Percentiles rank a stretch among this genome's conserved stretches.
Evolutionary conservation across 495 filamentous ascomycete species (phyloP).

Genomic region (Pseudoneurospora amorphoporcata): DNA sequence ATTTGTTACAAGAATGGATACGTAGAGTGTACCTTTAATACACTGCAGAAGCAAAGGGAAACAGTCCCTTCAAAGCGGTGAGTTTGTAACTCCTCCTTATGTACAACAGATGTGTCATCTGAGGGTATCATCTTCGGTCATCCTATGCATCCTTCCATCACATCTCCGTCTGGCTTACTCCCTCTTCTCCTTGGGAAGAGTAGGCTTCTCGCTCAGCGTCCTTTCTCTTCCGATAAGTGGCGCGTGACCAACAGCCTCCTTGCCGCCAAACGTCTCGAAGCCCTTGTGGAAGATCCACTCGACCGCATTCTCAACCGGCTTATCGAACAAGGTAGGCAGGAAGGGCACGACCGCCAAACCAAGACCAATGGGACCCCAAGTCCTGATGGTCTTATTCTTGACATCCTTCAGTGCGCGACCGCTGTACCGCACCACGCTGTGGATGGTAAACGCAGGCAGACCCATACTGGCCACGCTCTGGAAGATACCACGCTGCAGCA

Average conservation of each 20-base stretch:
- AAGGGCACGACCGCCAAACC: slow-evolving; percentile 82
- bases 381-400: slow-evolving; percentile 63
- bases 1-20: background rate
- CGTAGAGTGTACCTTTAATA: background rate
- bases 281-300: slow-evolving; percentile 82
- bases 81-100: background rate
- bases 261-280: slow-evolving; percentile 59
- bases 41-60: background rate
- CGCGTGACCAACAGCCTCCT: slow-evolving; percentile 41
- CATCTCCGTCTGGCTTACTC: slow-evolving; percentile 44
- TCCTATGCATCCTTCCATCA: background rate
- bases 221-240: slow-evolving; percentile 46
- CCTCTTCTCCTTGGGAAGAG: slow-evolving; percentile 46
- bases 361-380: slow-evolving; percentile 85
- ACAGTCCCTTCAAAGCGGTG: background rate
- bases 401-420: slow-evolving; percentile 68
- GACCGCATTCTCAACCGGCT: slow-evolving; percentile 82
- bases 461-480: slow-evolving; percentile 90
- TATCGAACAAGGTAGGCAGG: slow-evolving; percentile 81
- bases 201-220: slow-evolving; percentile 31
- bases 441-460: slow-evolving; percentile 89
- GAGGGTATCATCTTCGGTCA: slow-evolving; percentile 1
- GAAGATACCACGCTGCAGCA: slow-evolving; percentile 84
- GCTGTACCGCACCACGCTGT: slow-evolving; percentile 79
- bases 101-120: slow-evolving; percentile 1